phyloP scores from a whole-genome alignment of 2,329 filamentous ascomycete genomes.

The Cercospora sesami region DNA sequence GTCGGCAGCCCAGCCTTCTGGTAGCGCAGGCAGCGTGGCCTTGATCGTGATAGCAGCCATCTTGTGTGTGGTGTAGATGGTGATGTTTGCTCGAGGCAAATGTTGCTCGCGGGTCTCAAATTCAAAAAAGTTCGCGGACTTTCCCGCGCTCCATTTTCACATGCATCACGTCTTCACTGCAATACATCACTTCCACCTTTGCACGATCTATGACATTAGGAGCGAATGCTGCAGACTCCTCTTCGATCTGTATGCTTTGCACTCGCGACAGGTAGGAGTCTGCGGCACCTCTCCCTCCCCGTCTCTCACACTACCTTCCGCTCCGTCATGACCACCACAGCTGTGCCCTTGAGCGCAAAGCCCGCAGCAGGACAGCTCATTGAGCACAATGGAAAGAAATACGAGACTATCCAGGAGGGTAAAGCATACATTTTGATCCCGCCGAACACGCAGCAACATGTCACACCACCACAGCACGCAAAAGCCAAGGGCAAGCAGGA shows the following conservation, averaged over 20 bases:
- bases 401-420: constrained; percentile 64
- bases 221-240: constrained; percentile 21
- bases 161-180: background rate
- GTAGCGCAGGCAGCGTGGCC: constrained; percentile 71
- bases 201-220: background rate
- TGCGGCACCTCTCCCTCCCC: constrained; percentile 8
- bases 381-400: constrained; percentile 37
- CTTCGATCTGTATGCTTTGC: constrained; percentile 15
- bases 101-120: background rate
- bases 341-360: constrained; percentile 26
- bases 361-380: constrained; percentile 37
- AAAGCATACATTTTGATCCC: constrained; percentile 67
- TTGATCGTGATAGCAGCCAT: constrained; percentile 68
- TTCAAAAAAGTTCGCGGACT: constrained; percentile 1
- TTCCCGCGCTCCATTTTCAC: background rate
- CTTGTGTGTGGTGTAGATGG: constrained; percentile 8
- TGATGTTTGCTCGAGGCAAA: background rate
- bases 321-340: constrained; percentile 5
- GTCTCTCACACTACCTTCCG: constrained; percentile 4
- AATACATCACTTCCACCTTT: background rate
- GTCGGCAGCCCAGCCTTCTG: constrained; percentile 78
- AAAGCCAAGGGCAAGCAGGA: constrained; percentile 43
- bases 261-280: constrained; percentile 20
- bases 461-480: constrained; percentile 49
- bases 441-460: constrained; percentile 50